Conservation (phyloP, 2,329 filamentous ascomycete species). For the Apiospora koreana region DNA sequence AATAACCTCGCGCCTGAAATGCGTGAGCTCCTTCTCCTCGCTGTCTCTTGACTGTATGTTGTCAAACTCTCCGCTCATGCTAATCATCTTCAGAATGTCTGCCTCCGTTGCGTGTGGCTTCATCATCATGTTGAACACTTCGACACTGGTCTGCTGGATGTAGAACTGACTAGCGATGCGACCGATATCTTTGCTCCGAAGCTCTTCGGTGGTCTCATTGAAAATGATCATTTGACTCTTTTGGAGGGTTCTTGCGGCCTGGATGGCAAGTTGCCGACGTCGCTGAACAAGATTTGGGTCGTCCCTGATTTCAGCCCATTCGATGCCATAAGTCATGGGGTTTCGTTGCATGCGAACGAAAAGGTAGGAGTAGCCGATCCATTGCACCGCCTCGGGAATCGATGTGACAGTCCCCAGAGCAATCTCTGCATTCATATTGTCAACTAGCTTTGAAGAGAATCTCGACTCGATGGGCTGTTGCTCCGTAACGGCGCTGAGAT, state of each 20-base stretch:
- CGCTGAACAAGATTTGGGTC: constrained; percentile 87
- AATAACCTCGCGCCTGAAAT: constrained; percentile 69
- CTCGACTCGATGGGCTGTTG: constrained; percentile 97
- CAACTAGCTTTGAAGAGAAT: constrained; percentile 90
- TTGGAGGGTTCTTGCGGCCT: constrained; percentile 84
- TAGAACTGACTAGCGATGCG: constrained; percentile 98
- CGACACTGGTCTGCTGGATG: constrained; percentile 87
- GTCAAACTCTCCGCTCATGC: constrained; percentile 96
- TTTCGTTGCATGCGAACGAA: constrained; percentile 96
- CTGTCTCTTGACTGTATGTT: constrained; percentile 92
- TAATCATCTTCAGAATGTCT: constrained; percentile 93
- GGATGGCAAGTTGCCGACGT: constrained; percentile 80
- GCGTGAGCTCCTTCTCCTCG: constrained; percentile 83
- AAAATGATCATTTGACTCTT: constrained; percentile 99
- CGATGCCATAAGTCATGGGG: constrained; percentile 89
- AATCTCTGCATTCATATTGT: constrained; percentile 96
- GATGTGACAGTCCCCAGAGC: constrained; percentile 93
- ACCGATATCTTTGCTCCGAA: constrained; percentile 92
- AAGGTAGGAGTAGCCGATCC: constrained; percentile 96
- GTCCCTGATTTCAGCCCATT: constrained; percentile 86
- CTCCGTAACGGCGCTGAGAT: constrained; percentile 88
- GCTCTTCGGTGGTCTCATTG: constrained; percentile 90
- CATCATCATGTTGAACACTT: constrained; percentile 98
- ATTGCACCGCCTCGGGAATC: constrained; percentile 88
- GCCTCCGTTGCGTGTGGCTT: constrained; percentile 80